Evolutionary conservation across 306 rosid genomes (phyloP).

Genomic region (Inga leiocalycina): DNA sequence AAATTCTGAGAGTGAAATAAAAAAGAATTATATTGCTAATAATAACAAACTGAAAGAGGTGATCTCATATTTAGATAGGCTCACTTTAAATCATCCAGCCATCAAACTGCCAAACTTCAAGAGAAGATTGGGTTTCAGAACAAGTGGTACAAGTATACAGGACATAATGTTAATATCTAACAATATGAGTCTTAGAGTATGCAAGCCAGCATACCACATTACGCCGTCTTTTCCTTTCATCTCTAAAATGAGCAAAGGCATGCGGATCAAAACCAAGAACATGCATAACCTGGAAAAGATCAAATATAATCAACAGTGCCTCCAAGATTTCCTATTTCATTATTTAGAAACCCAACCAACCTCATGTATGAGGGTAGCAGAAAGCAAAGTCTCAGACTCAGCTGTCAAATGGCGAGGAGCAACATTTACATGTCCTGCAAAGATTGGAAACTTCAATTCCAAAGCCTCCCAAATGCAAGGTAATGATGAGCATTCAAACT

Average conservation of each 20-base stretch:
- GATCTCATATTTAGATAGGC: slow-evolving; percentile 5
- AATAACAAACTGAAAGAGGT: slow-evolving; percentile 6
- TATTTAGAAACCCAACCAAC: slow-evolving; percentile 44
- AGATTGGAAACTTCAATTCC: slow-evolving; percentile 27
- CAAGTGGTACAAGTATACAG: neutral
- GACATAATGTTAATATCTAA: neutral
- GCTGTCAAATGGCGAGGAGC: slow-evolving; percentile 99
- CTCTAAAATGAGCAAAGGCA: slow-evolving; percentile 97
- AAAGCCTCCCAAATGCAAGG: slow-evolving; percentile 30
- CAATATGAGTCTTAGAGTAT: slow-evolving; percentile 17
- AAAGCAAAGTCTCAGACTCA: slow-evolving; percentile 93
- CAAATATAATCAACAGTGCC: slow-evolving; percentile 28
- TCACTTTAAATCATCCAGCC: neutral
- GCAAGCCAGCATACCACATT: slow-evolving; percentile 56
- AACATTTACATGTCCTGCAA: slow-evolving; percentile 93
- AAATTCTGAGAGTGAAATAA: neutral
- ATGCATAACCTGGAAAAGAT: slow-evolving; percentile 83
- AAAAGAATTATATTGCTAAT: neutral
- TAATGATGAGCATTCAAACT: slow-evolving; percentile 17
- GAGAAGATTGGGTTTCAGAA: slow-evolving; percentile 23
- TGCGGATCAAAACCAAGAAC: slow-evolving; percentile 99
- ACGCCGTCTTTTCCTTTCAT: slow-evolving; percentile 93
- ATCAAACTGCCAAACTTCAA: slow-evolving; percentile 16
- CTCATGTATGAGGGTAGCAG: slow-evolving; percentile 96
- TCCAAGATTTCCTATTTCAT: slow-evolving; percentile 25